phyloP scores from a whole-genome alignment of 306 rosid species.

The Prunus campanulata region DNA sequence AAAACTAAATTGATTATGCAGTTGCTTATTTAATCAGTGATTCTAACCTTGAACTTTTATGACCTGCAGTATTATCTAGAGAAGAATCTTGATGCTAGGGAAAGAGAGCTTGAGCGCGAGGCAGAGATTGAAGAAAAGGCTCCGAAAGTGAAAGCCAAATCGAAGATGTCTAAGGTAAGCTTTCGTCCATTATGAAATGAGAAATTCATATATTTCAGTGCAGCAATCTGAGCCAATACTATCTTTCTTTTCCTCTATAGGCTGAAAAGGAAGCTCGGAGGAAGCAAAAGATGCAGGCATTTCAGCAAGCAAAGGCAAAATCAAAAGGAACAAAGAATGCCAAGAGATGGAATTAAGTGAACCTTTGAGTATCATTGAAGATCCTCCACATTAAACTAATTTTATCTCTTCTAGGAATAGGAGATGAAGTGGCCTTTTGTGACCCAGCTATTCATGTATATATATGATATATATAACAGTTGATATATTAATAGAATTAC shows the following conservation, averaged over 20 bases:
- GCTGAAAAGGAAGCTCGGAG: slow-evolving; percentile 94
- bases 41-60: slow-evolving; percentile 26
- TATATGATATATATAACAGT: slow-evolving; percentile 33
- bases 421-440: slow-evolving; percentile 34
- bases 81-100: slow-evolving; percentile 89
- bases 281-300: slow-evolving; percentile 86
- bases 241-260: slow-evolving; percentile 31
- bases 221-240: not conserved
- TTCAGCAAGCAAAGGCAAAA: slow-evolving; percentile 89
- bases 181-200: not conserved
- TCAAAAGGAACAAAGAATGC: slow-evolving; percentile 76
- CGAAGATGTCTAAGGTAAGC: slow-evolving; percentile 94
- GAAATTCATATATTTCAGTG: not conserved
- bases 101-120: slow-evolving; percentile 75
- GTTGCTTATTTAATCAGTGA: slow-evolving; percentile 11
- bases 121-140: slow-evolving; percentile 93
- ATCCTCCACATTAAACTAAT: slow-evolving; percentile 9
- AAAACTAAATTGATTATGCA: not conserved
- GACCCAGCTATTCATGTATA: slow-evolving; percentile 40
- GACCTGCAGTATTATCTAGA: slow-evolving; percentile 78
- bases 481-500: slow-evolving; percentile 28
- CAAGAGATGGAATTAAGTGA: slow-evolving; percentile 82
- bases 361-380: not conserved
- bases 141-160: slow-evolving; percentile 92
- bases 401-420: slow-evolving; percentile 15